Evolutionary conservation across 768 basidiomycete species (phyloP), one percentile per base, ranked within the genome.

Genomic region (Rhizopogon rudus): DNA sequence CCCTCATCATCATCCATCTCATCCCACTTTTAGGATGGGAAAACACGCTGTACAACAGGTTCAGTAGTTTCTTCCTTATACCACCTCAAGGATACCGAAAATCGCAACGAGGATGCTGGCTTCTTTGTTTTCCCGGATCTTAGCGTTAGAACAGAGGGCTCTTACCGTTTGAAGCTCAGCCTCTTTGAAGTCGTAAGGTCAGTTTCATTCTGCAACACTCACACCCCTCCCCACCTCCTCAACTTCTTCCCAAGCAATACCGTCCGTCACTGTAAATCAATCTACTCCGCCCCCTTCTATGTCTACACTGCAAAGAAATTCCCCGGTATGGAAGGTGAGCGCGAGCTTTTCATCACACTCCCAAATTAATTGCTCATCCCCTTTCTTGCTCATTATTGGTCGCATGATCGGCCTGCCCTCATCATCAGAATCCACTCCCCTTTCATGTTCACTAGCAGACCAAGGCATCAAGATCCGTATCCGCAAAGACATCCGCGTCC

Each of bases 91-190:
- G 91, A 86, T 44, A 68, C 79, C 31, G 83, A 87, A 58, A 78
- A 82, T 59, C 72, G 74, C 52, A 78, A 78, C 58, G 66, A 75
- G 67, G 90, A 92, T 63, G 92, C 91, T 7, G 94, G 92, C 0
- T 94, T 95, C 75, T 98, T 98, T 65, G 93, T 97, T 33, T 98
- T 98, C 63, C 95, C 95, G 0, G 95, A 97, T 69, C 79, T 98
- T 25, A 89, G 88, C 57, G 92, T 98, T 5, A 77, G 93, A 57
- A 93, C 91, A 3, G 95, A 98, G 69, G 95, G 95, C 7, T 88
- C 87, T 60, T 98, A 95, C 64, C 78, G 70, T 45, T 69, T 79
- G 41, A 87, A 86, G 68, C 75, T 87, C 58, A 82, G 79, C 51
- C 73, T 98, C 50, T 98, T 89, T 67, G 95, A 98, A 72, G 91